These are phyloP conservation scores for Mycena leptocephala DNA, from an alignment of 768 basidiomycete species.

Conservation along the genomic window DNA sequence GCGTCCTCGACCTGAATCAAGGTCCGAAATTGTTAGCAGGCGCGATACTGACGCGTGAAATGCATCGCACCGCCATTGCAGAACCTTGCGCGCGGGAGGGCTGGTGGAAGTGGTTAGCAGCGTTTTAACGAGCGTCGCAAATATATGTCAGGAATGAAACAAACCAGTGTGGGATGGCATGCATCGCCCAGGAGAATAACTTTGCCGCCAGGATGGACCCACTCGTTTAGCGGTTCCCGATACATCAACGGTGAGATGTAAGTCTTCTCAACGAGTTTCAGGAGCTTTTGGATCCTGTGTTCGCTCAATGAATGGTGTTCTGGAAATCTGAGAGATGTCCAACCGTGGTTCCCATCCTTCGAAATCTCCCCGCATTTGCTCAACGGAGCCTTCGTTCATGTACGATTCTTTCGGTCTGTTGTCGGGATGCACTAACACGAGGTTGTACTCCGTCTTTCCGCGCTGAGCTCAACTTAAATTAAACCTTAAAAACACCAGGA, in stretches of 20 bases:
- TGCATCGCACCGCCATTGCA: slow-evolving; percentile 63
- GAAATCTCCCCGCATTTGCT: slow-evolving; percentile 65
- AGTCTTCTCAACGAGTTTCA: slow-evolving; percentile 61
- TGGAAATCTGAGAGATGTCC: not conserved
- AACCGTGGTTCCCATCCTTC: slow-evolving; percentile 67
- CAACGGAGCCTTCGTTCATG: slow-evolving; percentile 57
- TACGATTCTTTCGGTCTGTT: slow-evolving; percentile 60
- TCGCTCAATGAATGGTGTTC: not conserved
- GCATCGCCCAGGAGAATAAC: slow-evolving; percentile 69
- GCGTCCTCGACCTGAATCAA: slow-evolving; percentile 68
- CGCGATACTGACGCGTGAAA: no score
- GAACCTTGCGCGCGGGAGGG: slow-evolving; percentile 72
- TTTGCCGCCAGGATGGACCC: slow-evolving; percentile 62
- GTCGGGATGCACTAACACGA: slow-evolving; percentile 62
- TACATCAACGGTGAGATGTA: slow-evolving; percentile 67
- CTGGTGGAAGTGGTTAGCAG: slow-evolving; percentile 40
- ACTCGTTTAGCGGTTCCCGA: slow-evolving; percentile 62
- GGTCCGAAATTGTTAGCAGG: no score
- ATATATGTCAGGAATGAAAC: not conserved
- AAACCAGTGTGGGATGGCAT: slow-evolving; percentile 68
- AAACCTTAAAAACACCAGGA: not conserved
- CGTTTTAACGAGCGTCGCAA: no score
- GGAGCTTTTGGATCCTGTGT: slow-evolving; percentile 60
- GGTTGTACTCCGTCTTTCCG: slow-evolving; percentile 59
- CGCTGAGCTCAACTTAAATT: slow-evolving; percentile 40